Evolutionary conservation across 148 eudicot genomes (phyloP).

Genomic region (Hydrangea macrophylla): DNA sequence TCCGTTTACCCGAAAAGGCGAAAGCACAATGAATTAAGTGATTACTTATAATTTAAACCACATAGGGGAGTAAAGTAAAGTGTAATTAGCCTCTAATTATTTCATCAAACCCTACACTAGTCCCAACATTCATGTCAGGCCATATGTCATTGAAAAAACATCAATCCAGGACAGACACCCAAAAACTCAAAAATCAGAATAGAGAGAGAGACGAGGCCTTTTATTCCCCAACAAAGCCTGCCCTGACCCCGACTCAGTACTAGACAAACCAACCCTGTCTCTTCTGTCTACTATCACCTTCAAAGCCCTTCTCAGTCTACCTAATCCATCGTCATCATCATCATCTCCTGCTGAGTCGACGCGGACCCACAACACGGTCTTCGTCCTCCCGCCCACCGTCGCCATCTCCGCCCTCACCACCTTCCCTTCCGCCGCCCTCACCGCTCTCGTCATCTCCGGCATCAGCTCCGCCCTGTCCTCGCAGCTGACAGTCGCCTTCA

Average conservation of each 20-base stretch:
- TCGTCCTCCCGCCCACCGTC: conserved; percentile 74
- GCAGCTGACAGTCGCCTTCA: conserved; percentile 65
- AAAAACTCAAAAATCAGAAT: neutral
- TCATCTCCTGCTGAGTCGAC: conserved; percentile 13
- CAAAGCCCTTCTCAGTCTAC: conserved; percentile 45
- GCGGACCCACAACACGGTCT: conserved; percentile 60
- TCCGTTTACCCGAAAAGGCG: too few relatives aligned
- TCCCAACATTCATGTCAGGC: too few relatives aligned
- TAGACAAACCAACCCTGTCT: conserved; percentile 39
- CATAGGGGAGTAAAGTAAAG: too few relatives aligned
- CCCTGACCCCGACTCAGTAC: conserved; percentile 18
- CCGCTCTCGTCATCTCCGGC: conserved; percentile 55
- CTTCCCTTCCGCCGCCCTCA: conserved; percentile 50
- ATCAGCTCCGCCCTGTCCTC: conserved; percentile 76
- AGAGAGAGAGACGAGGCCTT: conserved; percentile 29
- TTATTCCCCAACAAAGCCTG: conserved; percentile 33
- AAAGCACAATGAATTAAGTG: too few relatives aligned
- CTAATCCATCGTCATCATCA: conserved; percentile 37
- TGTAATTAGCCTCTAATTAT: too few relatives aligned
- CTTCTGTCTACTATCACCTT: conserved; percentile 62
- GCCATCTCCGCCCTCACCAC: conserved; percentile 73
- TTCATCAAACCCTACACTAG: too few relatives aligned
- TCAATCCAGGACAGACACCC: too few relatives aligned
- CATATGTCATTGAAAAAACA: too few relatives aligned
- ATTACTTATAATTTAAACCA: too few relatives aligned